These are phyloP conservation scores for Deinandra increscens DNA, from an alignment of 129 eudicot species.

Conservation along the genomic window DNA sequence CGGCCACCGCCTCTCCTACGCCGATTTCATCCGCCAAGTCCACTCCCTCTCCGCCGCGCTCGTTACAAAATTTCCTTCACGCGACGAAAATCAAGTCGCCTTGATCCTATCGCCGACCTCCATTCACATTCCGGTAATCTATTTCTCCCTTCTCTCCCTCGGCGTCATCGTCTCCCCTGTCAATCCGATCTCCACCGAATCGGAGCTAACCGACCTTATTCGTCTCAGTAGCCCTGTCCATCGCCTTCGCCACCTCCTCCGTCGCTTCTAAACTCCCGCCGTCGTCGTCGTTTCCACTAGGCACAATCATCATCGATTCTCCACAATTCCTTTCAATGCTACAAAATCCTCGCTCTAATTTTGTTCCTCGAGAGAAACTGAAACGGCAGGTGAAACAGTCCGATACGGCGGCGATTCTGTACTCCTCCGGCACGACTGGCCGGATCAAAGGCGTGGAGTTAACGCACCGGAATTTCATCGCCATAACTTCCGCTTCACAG, in stretches of 20 bases:
- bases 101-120: slow-evolving; percentile 64
- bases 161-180: slow-evolving; percentile 73
- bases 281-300: slow-evolving; percentile 29
- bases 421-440: slow-evolving; percentile 94
- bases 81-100: slow-evolving; percentile 53
- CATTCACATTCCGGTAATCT: slow-evolving; percentile 60
- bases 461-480: slow-evolving; percentile 72
- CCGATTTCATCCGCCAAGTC: slow-evolving; percentile 58
- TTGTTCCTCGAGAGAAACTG: too few relatives aligned
- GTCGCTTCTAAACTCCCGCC: slow-evolving; percentile 39
- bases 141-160: slow-evolving; percentile 70
- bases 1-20: slow-evolving; percentile 54
- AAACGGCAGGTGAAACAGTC: slow-evolving; percentile 39
- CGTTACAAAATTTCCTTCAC: slow-evolving; percentile 36
- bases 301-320: slow-evolving; percentile 50
- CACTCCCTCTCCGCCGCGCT: slow-evolving; percentile 53
- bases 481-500: slow-evolving; percentile 34
- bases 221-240: slow-evolving; percentile 41
- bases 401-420: slow-evolving; percentile 72
- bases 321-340: slow-evolving; percentile 51
- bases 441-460: slow-evolving; percentile 78
- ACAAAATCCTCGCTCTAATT: not conserved
- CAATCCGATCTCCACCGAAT: slow-evolving; percentile 63
- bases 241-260: slow-evolving; percentile 59
- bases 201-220: slow-evolving; percentile 70